Evolutionary conservation across 768 basidiomycete species (phyloP).

Genomic region (Dacryopinax primogenitus): DNA sequence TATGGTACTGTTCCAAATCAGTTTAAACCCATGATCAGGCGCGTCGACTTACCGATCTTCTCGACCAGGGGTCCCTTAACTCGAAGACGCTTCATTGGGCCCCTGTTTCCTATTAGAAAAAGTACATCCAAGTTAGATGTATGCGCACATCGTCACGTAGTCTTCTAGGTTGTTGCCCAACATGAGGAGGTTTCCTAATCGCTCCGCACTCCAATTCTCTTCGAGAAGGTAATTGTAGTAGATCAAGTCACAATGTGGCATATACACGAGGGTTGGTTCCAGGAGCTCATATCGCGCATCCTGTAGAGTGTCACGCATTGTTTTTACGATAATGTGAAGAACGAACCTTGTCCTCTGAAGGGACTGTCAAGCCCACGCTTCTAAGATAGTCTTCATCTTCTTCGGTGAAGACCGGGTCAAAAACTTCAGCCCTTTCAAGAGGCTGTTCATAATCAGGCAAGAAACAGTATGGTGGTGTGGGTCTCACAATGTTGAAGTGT

Average conservation of each 20-base stretch:
- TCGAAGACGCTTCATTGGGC: neutral
- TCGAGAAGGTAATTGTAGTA: conserved; percentile 55
- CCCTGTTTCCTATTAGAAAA: no score
- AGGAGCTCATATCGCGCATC: conserved; percentile 25
- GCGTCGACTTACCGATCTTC: neutral
- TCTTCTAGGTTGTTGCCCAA: conserved; percentile 54
- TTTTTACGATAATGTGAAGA: neutral
- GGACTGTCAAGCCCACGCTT: conserved; percentile 27
- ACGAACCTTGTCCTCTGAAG: conserved; percentile 42
- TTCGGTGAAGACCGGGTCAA: conserved; percentile 62
- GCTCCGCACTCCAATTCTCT: conserved; percentile 43
- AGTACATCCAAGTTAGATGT: no score
- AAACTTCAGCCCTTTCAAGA: conserved; percentile 38
- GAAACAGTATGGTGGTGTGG: conserved; percentile 14
- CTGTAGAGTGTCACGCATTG: conserved; percentile 21
- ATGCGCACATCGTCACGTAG: conserved; percentile 51
- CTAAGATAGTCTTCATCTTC: conserved; percentile 44
- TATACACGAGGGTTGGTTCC: conserved; percentile 51
- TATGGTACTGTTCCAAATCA: neutral
- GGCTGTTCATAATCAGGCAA: conserved; percentile 30
- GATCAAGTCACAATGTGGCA: conserved; percentile 66
- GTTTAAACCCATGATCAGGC: neutral
- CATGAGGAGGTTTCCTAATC: conserved; percentile 40
- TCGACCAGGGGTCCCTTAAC: neutral
- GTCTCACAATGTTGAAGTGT: conserved; percentile 49